Evolutionary conservation across 306 rosid genomes (phyloP).

Genomic region (Mimosa bimucronata): DNA sequence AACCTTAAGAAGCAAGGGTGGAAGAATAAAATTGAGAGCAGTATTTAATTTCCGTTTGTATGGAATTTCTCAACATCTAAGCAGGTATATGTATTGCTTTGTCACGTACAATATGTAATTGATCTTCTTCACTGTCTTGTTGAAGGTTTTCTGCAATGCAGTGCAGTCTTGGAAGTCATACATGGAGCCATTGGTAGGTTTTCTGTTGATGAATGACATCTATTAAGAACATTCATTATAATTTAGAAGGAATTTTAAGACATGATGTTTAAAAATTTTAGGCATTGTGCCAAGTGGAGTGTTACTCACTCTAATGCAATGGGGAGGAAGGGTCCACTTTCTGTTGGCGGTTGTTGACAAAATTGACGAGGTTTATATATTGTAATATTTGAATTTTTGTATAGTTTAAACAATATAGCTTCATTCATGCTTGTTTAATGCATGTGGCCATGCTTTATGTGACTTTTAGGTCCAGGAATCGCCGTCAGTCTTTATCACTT

Average conservation of each 20-base stretch:
- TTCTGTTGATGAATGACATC: background rate
- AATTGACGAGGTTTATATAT: conserved; percentile 59
- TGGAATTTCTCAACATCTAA: background rate
- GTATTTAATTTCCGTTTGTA: background rate
- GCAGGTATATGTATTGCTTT: background rate
- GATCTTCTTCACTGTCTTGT: background rate
- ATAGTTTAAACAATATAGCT: background rate
- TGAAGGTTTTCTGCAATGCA: conserved; percentile 78
- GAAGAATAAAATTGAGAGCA: background rate
- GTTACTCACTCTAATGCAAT: conserved; percentile 87
- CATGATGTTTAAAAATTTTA: conserved; percentile 35
- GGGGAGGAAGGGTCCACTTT: conserved; percentile 90
- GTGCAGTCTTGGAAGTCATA: conserved; percentile 81
- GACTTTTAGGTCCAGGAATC: conserved; percentile 65
- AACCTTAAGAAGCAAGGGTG: background rate
- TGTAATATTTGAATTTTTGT: conserved; percentile 1
- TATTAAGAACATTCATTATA: conserved; percentile 1
- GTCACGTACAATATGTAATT: background rate
- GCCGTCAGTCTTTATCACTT: conserved; percentile 76
- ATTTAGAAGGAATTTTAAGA: background rate
- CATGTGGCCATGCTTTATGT: background rate
- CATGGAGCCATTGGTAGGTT: conserved; percentile 85
- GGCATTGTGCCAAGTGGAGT: conserved; percentile 92
- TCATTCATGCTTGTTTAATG: background rate
- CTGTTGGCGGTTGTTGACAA: conserved; percentile 60